phyloP scores from a whole-genome alignment of 1,139 yeast species.

The Geotrichum bryndzae region DNA sequence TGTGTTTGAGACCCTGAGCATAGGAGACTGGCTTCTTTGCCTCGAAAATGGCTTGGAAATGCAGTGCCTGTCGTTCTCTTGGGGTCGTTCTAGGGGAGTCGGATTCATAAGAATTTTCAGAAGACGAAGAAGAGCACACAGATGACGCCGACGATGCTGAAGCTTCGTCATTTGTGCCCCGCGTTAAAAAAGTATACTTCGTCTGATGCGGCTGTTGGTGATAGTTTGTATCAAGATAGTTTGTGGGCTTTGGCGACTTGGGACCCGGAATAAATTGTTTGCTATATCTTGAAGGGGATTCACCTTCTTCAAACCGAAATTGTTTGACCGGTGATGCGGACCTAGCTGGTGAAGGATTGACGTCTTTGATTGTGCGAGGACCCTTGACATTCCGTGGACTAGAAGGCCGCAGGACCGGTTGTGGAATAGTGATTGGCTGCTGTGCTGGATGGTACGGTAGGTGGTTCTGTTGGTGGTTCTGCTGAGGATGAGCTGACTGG shows the following conservation, averaged over 20 bases:
- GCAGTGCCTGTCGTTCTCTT: constrained; percentile 13
- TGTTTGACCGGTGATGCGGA: constrained; percentile 3
- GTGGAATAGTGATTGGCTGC: background rate
- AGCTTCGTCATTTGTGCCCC: background rate
- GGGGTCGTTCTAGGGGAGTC: constrained; percentile 7
- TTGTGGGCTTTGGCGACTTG: background rate
- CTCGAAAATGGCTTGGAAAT: constrained; percentile 10
- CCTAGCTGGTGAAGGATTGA: constrained; percentile 5
- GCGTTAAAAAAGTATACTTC: background rate
- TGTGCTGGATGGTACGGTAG: background rate
- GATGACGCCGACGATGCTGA: constrained; percentile 8
- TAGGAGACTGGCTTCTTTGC: background rate
- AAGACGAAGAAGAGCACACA: constrained; percentile 12
- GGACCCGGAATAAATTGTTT: background rate
- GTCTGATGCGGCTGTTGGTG: constrained; percentile 6
- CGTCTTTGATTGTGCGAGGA: constrained; percentile 14
- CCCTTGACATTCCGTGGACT: constrained; percentile 12
- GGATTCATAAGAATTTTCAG: constrained; percentile 7
- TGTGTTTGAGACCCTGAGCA: background rate
- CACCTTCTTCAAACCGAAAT: constrained; percentile 7
- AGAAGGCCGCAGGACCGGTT: background rate
- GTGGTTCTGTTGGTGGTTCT: background rate
- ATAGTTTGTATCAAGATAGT: background rate
- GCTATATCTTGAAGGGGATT: constrained; percentile 2
- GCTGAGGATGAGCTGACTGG: background rate